Base-by-base conservation (phyloP, 768 basidiomycete species). In the Suillus discolor region DNA sequence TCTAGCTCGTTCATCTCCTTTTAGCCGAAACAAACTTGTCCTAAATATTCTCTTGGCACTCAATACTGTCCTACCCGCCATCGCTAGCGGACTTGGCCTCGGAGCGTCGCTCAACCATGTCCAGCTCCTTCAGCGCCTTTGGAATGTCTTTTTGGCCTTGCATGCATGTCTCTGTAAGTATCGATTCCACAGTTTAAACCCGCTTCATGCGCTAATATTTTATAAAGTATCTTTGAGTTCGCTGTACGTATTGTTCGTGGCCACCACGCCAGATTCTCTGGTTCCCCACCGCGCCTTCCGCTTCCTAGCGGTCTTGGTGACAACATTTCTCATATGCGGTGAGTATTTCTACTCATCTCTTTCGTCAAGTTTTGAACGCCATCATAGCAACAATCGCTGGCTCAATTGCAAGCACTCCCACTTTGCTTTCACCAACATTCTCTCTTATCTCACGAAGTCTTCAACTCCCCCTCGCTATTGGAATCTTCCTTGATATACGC, bases 261-360 rank as follows among this genome's bases (percentile, higher is more conserved):
- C 31, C 49, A 67, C 16, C 64, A 67, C 41, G 57, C 65, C 9
- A 65, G 62, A 34, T 42, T 34, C 15, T 36, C 45, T 28, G 16
- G 62, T 41, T 47, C 67, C 51, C 62, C 68, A 59, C 53, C 62
- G 57, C 61, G 61, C 20, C 65, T 69, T 75, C 42, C 6, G 41
- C 16, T 67, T 68, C 49, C 60, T 69, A 53, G 61, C 72, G 13
- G 67, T 67, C 6, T 38, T 77, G 6, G 62, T 72, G 3, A 57
- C 63, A 45, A 42, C 77, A 23, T 66, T 78, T 7, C 63, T 74
- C 49, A 62, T 60, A 38, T 75, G 77, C 16, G 75, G 75, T 78
- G 65, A 54, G 77, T 66, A 16, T 68, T 41, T 31, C 41, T 31
- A 4, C 16, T 25, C 55, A 4, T 44, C 3, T 39, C 34, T 36